A percentile compares a stretch with the other conserved stretches of the same genome.
Evolutionary conservation across 345 rosid genomes (phyloP).

Genomic region (Erodium maritimum): DNA sequence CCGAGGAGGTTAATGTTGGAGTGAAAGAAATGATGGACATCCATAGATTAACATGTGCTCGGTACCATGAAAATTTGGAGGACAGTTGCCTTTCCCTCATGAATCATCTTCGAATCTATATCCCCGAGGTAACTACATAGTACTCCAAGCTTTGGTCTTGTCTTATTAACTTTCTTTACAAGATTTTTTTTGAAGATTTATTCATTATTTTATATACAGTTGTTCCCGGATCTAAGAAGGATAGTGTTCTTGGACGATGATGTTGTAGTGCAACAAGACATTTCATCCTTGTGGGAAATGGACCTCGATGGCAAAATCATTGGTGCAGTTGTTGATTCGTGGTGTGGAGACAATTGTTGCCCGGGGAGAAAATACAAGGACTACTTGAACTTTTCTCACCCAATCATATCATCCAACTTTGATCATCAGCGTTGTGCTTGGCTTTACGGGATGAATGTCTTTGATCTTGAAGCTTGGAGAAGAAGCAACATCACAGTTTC

Average conservation of each 20-base stretch:
- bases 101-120: constrained; percentile 77
- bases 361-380: constrained; percentile 67
- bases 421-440: constrained; percentile 51
- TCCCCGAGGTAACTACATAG: constrained; percentile 55
- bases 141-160: constrained; percentile 2
- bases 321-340: constrained; percentile 66
- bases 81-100: constrained; percentile 54
- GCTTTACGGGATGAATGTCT: constrained; percentile 81
- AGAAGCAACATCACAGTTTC: constrained; percentile 44
- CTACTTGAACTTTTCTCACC: constrained; percentile 80
- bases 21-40: constrained; percentile 66
- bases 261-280: constrained; percentile 74
- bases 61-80: constrained; percentile 41
- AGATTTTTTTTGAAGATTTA: constrained; percentile 12
- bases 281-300: constrained; percentile 67
- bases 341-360: constrained; percentile 71
- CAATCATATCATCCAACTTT: constrained; percentile 48
- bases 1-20: constrained; percentile 51
- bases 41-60: constrained; percentile 58
- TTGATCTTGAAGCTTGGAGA: constrained; percentile 89
- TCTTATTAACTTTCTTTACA: constrained; percentile 8
- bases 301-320: constrained; percentile 64
- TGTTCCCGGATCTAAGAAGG: constrained; percentile 85
- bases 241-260: constrained; percentile 89
- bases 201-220: constrained; percentile 39